Conservation (phyloP, 176 grass and related monocot species). For the Saccharum spontaneum region DNA sequence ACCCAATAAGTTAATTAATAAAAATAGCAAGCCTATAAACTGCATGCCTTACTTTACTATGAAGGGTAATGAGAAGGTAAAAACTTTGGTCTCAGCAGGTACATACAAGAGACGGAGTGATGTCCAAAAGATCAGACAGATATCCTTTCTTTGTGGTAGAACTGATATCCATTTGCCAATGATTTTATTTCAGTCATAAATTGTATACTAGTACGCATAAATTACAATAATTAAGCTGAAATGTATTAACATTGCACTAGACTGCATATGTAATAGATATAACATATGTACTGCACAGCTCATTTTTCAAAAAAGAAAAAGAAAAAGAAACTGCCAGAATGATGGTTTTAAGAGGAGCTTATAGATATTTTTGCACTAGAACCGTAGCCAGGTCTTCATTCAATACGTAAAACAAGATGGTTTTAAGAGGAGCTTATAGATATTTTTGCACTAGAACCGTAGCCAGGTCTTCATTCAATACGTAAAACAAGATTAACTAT, state of each 20-base stretch:
- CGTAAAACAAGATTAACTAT: constrained; percentile 6
- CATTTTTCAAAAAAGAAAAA: too few relatives aligned
- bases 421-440: neutral
- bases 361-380: neutral
- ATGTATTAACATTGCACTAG: neutral
- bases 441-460: neutral
- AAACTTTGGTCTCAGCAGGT: neutral
- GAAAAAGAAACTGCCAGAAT: neutral
- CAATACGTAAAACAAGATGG: neutral
- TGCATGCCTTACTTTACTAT: neutral
- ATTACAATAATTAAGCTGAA: neutral
- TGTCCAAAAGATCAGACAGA: neutral
- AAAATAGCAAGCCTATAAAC: neutral
- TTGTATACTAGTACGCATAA: neutral
- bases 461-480: constrained; percentile 4
- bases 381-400: neutral
- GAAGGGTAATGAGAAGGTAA: neutral
- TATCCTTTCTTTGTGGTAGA: neutral
- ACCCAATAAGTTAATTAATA: neutral
- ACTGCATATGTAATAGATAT: neutral
- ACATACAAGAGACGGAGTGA: neutral
- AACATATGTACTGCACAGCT: neutral
- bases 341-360: neutral
- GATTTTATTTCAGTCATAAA: neutral
- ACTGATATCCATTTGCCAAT: neutral